Evolutionary conservation across 2,329 filamentous ascomycete species (phyloP).

Genomic region (Shiraia sp.): DNA sequence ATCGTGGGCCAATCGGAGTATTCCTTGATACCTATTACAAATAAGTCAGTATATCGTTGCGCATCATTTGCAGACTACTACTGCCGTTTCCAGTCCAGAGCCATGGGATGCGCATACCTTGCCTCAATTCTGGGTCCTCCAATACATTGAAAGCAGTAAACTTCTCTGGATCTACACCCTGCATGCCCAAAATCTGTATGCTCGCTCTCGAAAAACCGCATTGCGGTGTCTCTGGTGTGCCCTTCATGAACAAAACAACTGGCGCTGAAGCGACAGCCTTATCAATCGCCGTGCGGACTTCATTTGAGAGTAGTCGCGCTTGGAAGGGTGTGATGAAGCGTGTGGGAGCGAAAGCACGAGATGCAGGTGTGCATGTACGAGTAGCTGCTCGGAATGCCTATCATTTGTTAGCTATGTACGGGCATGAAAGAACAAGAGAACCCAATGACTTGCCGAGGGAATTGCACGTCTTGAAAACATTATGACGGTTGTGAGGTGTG

Average conservation of each 20-base stretch:
- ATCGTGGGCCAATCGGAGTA: constrained; percentile 99
- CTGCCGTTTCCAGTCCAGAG: constrained; percentile 1
- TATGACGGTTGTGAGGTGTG: constrained; percentile 15
- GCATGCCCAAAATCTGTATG: constrained; percentile 91
- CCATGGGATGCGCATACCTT: constrained; percentile 59
- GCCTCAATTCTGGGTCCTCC: constrained; percentile 83
- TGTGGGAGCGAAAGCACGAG: constrained; percentile 40
- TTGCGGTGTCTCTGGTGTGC: constrained; percentile 91
- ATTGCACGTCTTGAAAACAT: constrained; percentile 47
- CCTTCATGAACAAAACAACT: constrained; percentile 99
- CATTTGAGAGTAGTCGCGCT: constrained; percentile 75
- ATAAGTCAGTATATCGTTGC: constrained; percentile 16
- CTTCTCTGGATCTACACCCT: constrained; percentile 92
- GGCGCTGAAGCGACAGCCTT: constrained; percentile 85
- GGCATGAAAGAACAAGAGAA: background rate
- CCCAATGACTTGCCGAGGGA: constrained; percentile 30
- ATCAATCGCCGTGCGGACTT: constrained; percentile 83
- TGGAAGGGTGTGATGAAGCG: constrained; percentile 52
- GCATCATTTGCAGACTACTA: background rate
- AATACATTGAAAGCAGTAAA: constrained; percentile 98
- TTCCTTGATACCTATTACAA: constrained; percentile 83
- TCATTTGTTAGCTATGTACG: constrained; percentile 8
- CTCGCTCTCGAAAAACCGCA: constrained; percentile 95
- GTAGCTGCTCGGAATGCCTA: constrained; percentile 44
- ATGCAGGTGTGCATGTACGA: constrained; percentile 23